Conservation (phyloP, 176 grass and related monocot species). For the Bothriochloa decipiens region DNA sequence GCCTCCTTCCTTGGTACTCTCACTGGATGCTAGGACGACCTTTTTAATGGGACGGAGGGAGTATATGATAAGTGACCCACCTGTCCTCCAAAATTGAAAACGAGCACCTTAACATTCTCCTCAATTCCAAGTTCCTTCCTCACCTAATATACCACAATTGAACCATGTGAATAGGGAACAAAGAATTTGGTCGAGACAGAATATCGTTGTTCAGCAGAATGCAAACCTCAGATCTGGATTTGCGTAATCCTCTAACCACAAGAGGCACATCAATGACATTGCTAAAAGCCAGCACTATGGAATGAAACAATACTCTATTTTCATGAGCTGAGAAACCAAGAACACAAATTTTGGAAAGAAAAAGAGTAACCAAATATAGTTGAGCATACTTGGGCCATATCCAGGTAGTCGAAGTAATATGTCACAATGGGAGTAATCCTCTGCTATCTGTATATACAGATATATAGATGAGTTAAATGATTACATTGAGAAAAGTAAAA, state of each 20-base stretch:
- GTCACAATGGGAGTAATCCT: constrained; percentile 88
- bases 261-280: constrained; percentile 89
- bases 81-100: constrained; percentile 97
- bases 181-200: neutral
- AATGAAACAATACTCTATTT: constrained; percentile 39
- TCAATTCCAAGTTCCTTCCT: constrained; percentile 74
- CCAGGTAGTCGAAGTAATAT: constrained; percentile 87
- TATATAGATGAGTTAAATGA: neutral
- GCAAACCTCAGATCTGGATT: constrained; percentile 73
- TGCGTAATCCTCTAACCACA: constrained; percentile 75
- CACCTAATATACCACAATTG: constrained; percentile 55
- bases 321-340: neutral
- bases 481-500: neutral
- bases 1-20: too few relatives aligned
- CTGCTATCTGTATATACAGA: constrained; percentile 72
- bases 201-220: constrained; percentile 16
- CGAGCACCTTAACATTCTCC: constrained; percentile 70
- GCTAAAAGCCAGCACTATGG: constrained; percentile 73
- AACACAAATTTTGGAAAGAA: neutral
- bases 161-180: constrained; percentile 34
- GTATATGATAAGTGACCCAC: constrained; percentile 41
- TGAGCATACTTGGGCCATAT: constrained; percentile 89
- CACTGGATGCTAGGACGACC: too few relatives aligned
- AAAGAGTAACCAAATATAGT: neutral
- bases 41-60: too few relatives aligned